phyloP scores from a whole-genome alignment of 2,329 filamentous ascomycete genomes.

The Epichloe typhina region DNA sequence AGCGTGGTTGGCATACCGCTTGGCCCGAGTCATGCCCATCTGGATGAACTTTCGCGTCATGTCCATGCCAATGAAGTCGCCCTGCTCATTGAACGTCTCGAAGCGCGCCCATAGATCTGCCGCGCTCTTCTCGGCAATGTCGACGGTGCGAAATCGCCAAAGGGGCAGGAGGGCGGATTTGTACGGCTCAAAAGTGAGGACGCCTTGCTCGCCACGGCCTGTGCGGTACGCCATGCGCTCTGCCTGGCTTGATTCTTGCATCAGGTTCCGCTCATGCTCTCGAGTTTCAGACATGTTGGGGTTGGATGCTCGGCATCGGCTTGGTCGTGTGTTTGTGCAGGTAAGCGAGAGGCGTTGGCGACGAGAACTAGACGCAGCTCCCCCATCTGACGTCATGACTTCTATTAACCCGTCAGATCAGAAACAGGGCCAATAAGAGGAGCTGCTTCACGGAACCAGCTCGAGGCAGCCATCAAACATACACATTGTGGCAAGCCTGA shows the following conservation, averaged over 20 bases:
- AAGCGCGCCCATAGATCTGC: not conserved
- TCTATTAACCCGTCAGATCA: too few relatives aligned
- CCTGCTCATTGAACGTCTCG: not conserved
- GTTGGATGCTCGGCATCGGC: not conserved
- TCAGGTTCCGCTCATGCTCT: not conserved
- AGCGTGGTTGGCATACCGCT: slow-evolving; percentile 1
- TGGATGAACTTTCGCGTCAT: slow-evolving; percentile 1
- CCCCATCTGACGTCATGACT: too few relatives aligned
- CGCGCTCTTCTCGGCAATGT: not conserved
- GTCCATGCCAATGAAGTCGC: slow-evolving; percentile 1
- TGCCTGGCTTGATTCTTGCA: not conserved
- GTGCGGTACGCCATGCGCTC: not conserved
- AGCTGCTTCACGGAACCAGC: too few relatives aligned
- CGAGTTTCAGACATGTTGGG: not conserved
- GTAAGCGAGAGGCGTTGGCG: too few relatives aligned
- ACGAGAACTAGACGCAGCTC: too few relatives aligned
- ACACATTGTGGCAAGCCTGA: too few relatives aligned
- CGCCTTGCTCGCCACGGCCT: not conserved
- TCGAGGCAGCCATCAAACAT: too few relatives aligned
- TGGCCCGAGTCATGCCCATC: not conserved
- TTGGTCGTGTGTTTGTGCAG: too few relatives aligned
- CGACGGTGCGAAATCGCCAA: not conserved
- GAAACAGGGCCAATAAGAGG: too few relatives aligned
- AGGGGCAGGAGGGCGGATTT: not conserved
- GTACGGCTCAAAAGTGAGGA: slow-evolving; percentile 1